A percentile compares a stretch with the other conserved stretches of the same genome.
These are phyloP conservation scores for Irpex sp. DNA, from an alignment of 1,284 basidiomycete species.

Conservation along the genomic window DNA sequence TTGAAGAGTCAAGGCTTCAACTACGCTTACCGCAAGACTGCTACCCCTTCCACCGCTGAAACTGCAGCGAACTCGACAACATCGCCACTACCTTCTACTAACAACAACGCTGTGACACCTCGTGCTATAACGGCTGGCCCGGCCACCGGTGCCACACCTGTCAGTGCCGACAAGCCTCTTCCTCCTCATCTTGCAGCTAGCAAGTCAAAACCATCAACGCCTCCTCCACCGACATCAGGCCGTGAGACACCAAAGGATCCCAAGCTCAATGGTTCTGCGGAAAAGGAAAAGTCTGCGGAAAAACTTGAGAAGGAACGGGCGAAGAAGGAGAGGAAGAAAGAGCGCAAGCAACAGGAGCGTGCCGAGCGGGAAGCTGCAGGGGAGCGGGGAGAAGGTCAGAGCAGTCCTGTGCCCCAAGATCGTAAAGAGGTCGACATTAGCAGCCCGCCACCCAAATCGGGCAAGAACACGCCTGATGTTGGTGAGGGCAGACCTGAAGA, in stretches of 20 bases:
- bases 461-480: conserved; percentile 39
- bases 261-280: conserved; percentile 28
- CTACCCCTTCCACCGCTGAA: conserved; percentile 41
- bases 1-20: conserved; percentile 95
- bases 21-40: conserved; percentile 84
- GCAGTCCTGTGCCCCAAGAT: conserved; percentile 17
- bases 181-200: conserved; percentile 23
- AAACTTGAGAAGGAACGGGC: conserved; percentile 49
- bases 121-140: conserved; percentile 31
- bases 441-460: conserved; percentile 31
- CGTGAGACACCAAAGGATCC: conserved; percentile 34
- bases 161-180: conserved; percentile 21
- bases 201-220: conserved; percentile 29
- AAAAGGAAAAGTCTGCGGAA: conserved; percentile 27
- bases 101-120: conserved; percentile 25
- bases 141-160: conserved; percentile 21
- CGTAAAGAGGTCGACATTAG: conserved; percentile 17
- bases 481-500: conserved; percentile 34
- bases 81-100: conserved; percentile 32
- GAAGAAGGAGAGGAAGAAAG: conserved; percentile 57
- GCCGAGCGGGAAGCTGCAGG: conserved; percentile 33
- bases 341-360: conserved; percentile 50
- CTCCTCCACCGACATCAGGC: conserved; percentile 30
- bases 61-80: conserved; percentile 40
- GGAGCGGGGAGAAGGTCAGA: conserved; percentile 19